A percentile compares a stretch with the other conserved stretches of the same genome.
Evolutionary conservation across 306 rosid genomes (phyloP).

Genomic region (Cicer chorassanicum): DNA sequence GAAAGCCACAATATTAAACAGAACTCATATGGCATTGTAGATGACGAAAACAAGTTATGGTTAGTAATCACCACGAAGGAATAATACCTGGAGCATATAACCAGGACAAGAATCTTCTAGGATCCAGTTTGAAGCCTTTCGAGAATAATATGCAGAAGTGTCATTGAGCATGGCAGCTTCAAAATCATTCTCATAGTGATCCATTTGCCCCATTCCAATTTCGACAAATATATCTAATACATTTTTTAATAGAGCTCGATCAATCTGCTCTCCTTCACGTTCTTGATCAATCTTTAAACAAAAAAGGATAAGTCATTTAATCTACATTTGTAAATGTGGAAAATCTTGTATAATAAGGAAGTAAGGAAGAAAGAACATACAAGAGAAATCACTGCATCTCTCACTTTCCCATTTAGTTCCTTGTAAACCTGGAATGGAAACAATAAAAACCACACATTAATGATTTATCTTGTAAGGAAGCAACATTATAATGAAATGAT

Average conservation of each 20-base stretch:
- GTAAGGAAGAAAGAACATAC: constrained; percentile 49
- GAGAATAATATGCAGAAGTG: constrained; percentile 79
- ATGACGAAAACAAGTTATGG: constrained; percentile 24
- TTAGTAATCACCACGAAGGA: constrained; percentile 25
- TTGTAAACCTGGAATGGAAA: constrained; percentile 73
- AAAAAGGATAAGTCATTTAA: constrained; percentile 24
- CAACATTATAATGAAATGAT: constrained; percentile 21
- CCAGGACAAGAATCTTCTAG: constrained; percentile 86
- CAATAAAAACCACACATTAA: background rate
- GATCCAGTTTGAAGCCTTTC: constrained; percentile 92
- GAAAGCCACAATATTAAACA: constrained; percentile 24
- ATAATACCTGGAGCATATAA: constrained; percentile 71
- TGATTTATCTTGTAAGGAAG: constrained; percentile 23
- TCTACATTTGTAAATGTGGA: constrained; percentile 17
- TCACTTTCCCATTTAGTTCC: constrained; percentile 75
- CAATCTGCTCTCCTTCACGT: constrained; percentile 97
- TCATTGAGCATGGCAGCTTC: constrained; percentile 76
- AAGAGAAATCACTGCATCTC: constrained; percentile 84
- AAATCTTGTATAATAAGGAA: constrained; percentile 6
- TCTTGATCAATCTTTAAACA: constrained; percentile 79
- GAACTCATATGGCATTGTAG: constrained; percentile 9
- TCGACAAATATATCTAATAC: constrained; percentile 90
- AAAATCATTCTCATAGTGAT: constrained; percentile 74
- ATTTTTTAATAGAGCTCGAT: constrained; percentile 78
- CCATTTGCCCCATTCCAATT: constrained; percentile 96